These are phyloP conservation scores for Phlebopus sp. DNA, from an alignment of 1,284 basidiomycete species.

Conservation along the genomic window DNA sequence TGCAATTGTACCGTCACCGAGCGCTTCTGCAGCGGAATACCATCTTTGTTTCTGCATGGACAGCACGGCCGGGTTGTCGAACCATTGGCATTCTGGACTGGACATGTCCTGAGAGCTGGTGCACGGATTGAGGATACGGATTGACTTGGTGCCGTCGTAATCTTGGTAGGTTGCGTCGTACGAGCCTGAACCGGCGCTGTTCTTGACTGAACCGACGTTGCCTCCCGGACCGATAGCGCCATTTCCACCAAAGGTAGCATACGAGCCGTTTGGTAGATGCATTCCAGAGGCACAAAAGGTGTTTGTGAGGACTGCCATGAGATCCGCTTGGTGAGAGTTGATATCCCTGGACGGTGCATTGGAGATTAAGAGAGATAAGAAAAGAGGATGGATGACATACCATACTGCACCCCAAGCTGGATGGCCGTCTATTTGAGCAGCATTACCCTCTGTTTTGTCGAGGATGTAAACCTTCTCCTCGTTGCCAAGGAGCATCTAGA, in stretches of 20 bases:
- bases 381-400: slow-evolving; percentile 23
- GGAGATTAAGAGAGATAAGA: not conserved
- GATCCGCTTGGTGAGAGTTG: slow-evolving; percentile 43
- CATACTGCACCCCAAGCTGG: slow-evolving; percentile 45
- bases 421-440: slow-evolving; percentile 38
- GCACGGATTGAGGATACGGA: slow-evolving; percentile 79
- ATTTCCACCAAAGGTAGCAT: slow-evolving; percentile 68
- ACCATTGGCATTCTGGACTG: slow-evolving; percentile 69
- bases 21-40: slow-evolving; percentile 84
- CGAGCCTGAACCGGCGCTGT: slow-evolving; percentile 42
- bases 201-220: slow-evolving; percentile 48
- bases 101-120: slow-evolving; percentile 48
- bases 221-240: slow-evolving; percentile 78
- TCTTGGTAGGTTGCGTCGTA: slow-evolving; percentile 64
- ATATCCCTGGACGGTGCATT: slow-evolving; percentile 20
- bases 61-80: slow-evolving; percentile 64
- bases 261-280: slow-evolving; percentile 67
- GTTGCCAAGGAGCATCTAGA: slow-evolving; percentile 55
- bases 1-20: slow-evolving; percentile 66
- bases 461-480: slow-evolving; percentile 47
- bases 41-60: slow-evolving; percentile 79
- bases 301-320: slow-evolving; percentile 78
- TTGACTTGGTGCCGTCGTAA: slow-evolving; percentile 63
- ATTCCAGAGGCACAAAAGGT: slow-evolving; percentile 80
- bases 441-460: slow-evolving; percentile 47